Percentiles rank a stretch among this genome's conserved stretches.
phyloP scores from a whole-genome alignment of 2,329 filamentous ascomycete species.

The Xylaria sp. region DNA sequence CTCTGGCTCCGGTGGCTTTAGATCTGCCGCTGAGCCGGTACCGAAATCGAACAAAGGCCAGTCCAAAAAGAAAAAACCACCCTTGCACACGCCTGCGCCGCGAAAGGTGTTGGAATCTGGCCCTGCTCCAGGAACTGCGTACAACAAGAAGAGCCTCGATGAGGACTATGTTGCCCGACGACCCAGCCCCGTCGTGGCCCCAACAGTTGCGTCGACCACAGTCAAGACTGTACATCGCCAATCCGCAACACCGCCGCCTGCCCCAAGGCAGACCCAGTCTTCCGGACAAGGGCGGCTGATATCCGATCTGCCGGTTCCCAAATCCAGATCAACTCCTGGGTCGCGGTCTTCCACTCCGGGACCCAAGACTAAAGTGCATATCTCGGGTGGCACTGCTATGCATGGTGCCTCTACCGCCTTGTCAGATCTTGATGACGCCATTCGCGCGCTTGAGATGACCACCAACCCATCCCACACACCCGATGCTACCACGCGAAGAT shows the following conservation, averaged over 20 bases:
- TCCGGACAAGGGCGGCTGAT: slow-evolving; percentile 81
- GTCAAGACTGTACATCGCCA: slow-evolving; percentile 62
- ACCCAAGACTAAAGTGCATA: slow-evolving; percentile 74
- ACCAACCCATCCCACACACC: slow-evolving; percentile 80
- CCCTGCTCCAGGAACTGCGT: slow-evolving; percentile 72
- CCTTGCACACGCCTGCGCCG: slow-evolving; percentile 71
- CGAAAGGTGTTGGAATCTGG: slow-evolving; percentile 73
- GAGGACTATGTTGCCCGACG: slow-evolving; percentile 76
- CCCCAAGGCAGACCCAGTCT: slow-evolving; percentile 66
- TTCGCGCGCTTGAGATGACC: slow-evolving; percentile 87
- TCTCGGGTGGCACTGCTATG: slow-evolving; percentile 83
- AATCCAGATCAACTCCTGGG: slow-evolving; percentile 63
- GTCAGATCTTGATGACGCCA: slow-evolving; percentile 80
- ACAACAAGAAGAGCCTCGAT: slow-evolving; percentile 77
- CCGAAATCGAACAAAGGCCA: slow-evolving; percentile 61
- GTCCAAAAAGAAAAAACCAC: slow-evolving; percentile 69
- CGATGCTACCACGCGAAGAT: slow-evolving; percentile 72
- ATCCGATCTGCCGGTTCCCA: slow-evolving; percentile 76
- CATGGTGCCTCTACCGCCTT: slow-evolving; percentile 81
- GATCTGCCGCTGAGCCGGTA: slow-evolving; percentile 53
- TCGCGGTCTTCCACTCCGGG: slow-evolving; percentile 64
- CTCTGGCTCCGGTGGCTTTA: slow-evolving; percentile 19
- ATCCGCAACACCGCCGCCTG: slow-evolving; percentile 58
- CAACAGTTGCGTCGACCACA: slow-evolving; percentile 52
- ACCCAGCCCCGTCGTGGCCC: slow-evolving; percentile 52